phyloP scores from a whole-genome alignment of 768 basidiomycete genomes.

The Dioszegia aurantiaca region DNA sequence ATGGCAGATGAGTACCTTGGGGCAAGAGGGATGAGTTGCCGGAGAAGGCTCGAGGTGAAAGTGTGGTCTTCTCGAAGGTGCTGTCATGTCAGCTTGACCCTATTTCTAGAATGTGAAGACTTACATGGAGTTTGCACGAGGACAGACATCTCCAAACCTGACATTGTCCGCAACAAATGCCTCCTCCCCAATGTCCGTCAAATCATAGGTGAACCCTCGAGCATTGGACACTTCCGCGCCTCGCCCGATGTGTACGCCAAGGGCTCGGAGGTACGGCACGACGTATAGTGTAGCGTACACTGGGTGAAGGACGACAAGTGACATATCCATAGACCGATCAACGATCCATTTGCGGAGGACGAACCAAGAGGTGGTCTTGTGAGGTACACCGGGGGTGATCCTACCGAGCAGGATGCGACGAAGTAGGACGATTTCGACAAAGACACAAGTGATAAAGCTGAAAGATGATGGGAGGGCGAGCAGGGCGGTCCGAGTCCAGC shows the following conservation, averaged over 20 bases:
- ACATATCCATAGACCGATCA: conserved; percentile 9
- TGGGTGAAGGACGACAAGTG: conserved; percentile 3
- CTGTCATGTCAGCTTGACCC: too few species aligned
- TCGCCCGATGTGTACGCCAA: conserved; percentile 1
- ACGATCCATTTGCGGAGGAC: conserved; percentile 1
- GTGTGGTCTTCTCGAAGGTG: too few species aligned
- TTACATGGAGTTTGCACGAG: background rate
- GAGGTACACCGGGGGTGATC: background rate
- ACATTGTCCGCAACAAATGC: conserved; percentile 7
- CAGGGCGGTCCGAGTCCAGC: background rate
- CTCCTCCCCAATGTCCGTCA: conserved; percentile 3
- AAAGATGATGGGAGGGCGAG: background rate
- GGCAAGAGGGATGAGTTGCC: conserved; percentile 4
- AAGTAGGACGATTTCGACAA: conserved; percentile 2
- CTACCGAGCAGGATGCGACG: background rate
- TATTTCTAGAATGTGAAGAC: too few species aligned
- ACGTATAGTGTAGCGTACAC: conserved; percentile 4
- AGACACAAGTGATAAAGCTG: background rate
- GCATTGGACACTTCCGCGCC: conserved; percentile 6
- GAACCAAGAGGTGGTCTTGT: background rate
- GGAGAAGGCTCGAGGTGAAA: too few species aligned
- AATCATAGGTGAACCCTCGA: background rate
- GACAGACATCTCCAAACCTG: background rate
- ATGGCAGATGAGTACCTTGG: conserved; percentile 1
- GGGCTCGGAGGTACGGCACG: conserved; percentile 3